phyloP scores from a whole-genome alignment of 1,284 basidiomycete species.

The Naganishia sp. region DNA sequence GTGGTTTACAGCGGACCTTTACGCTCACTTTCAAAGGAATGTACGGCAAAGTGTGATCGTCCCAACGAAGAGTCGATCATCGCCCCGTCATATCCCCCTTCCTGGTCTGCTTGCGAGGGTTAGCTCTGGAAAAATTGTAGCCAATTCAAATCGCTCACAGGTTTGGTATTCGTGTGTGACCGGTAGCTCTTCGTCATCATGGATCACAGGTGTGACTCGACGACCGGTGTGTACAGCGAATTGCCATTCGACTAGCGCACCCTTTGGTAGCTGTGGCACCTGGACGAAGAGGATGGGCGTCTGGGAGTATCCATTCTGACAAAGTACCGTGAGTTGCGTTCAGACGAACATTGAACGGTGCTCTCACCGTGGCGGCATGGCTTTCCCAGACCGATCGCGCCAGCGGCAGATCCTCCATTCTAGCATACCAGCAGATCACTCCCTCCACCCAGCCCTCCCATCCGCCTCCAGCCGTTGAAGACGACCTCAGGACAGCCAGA shows the following conservation, averaged over 20 bases:
- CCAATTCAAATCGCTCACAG: not conserved
- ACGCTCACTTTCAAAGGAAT: conserved; percentile 22
- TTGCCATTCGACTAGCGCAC: conserved; percentile 62
- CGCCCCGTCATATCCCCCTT: not conserved
- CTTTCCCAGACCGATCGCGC: conserved; percentile 40
- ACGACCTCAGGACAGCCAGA: conserved; percentile 60
- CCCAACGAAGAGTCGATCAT: conserved; percentile 16
- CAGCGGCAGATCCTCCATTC: conserved; percentile 41
- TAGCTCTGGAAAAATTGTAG: not conserved
- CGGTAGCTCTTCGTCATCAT: conserved; percentile 31
- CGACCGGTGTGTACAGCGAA: conserved; percentile 49
- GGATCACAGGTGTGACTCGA: conserved; percentile 6
- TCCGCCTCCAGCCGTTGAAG: conserved; percentile 59
- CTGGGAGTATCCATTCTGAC: conserved; percentile 40
- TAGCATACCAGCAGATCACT: conserved; percentile 45
- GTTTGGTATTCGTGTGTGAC: conserved; percentile 5
- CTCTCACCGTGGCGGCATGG: conserved; percentile 23
- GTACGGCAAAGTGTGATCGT: conserved; percentile 22
- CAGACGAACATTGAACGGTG: not conserved
- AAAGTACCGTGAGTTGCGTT: conserved; percentile 2
- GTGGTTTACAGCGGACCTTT: not conserved
- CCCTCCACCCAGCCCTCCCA: conserved; percentile 60
- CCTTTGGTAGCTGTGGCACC: conserved; percentile 73
- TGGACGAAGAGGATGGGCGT: conserved; percentile 66
- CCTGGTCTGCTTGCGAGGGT: conserved; percentile 2